Percentiles rank a stretch among this genome's conserved stretches.
These are phyloP conservation scores for Neostapfia colusana DNA, from an alignment of 176 grass and related monocot genomes.

Conservation along the genomic window DNA sequence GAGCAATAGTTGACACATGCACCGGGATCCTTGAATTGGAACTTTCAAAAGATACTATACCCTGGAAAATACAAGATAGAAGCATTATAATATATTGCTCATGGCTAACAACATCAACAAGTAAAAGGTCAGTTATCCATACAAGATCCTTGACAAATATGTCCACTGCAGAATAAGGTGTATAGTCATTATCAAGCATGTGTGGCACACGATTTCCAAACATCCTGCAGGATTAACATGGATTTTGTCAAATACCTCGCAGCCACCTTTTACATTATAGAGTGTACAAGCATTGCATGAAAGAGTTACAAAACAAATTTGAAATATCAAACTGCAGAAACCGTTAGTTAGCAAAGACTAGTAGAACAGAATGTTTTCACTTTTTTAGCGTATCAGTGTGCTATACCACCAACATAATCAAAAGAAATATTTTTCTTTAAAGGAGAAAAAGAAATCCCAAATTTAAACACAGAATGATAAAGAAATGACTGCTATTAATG, in stretches of 20 bases:
- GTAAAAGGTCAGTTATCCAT: slow-evolving; percentile 38
- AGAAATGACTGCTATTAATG: slow-evolving; percentile 11
- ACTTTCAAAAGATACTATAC: slow-evolving; percentile 86
- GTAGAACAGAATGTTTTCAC: not conserved
- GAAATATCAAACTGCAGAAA: slow-evolving; percentile 16
- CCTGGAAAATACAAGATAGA: slow-evolving; percentile 51
- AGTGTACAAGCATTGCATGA: slow-evolving; percentile 4
- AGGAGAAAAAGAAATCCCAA: not conserved
- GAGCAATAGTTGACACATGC: slow-evolving; percentile 75
- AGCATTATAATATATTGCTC: slow-evolving; percentile 20
- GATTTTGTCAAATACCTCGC: slow-evolving; percentile 1
- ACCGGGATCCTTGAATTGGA: slow-evolving; percentile 75
- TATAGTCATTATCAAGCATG: slow-evolving; percentile 91
- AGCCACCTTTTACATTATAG: slow-evolving; percentile 20
- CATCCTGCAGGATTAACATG: slow-evolving; percentile 72
- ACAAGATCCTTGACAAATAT: slow-evolving; percentile 99
- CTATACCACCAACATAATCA: slow-evolving; percentile 23
- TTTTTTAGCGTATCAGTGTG: slow-evolving; percentile 17
- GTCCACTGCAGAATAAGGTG: slow-evolving; percentile 91
- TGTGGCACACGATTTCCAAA: slow-evolving; percentile 99
- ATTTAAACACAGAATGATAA: slow-evolving; percentile 14
- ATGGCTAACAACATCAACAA: slow-evolving; percentile 18
- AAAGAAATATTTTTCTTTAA: not conserved
- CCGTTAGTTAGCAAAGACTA: slow-evolving; percentile 27
- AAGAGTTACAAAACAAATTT: slow-evolving; percentile 11